A percentile compares a stretch with the other conserved stretches of the same genome.
These are phyloP conservation scores for Ensete ventricosum DNA, from an alignment of 176 grass and related monocot genomes.

Conservation along the genomic window DNA sequence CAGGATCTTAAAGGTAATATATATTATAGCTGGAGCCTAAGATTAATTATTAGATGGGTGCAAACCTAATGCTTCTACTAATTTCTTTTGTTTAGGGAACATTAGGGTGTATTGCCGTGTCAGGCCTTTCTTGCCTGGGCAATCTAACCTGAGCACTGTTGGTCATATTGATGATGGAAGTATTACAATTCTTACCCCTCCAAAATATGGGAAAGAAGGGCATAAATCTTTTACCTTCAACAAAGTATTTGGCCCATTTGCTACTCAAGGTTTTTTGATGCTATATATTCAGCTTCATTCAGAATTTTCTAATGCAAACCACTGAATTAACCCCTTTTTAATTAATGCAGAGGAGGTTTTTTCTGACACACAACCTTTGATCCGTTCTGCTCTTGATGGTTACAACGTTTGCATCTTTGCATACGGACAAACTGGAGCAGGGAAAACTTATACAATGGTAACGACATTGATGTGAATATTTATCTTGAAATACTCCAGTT, in stretches of 20 bases:
- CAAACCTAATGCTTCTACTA: slow-evolving; percentile 11
- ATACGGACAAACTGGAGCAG: slow-evolving; percentile 92
- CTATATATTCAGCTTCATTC: background rate
- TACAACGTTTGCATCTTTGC: slow-evolving; percentile 98
- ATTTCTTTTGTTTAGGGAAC: slow-evolving; percentile 49
- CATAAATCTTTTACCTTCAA: slow-evolving; percentile 84
- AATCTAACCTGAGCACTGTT: slow-evolving; percentile 52
- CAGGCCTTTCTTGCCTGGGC: slow-evolving; percentile 75
- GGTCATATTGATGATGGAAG: slow-evolving; percentile 66
- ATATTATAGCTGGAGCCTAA: background rate
- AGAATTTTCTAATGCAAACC: background rate
- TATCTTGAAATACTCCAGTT: background rate
- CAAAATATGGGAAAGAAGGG: slow-evolving; percentile 78
- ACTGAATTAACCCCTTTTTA: slow-evolving; percentile 22
- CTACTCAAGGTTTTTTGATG: slow-evolving; percentile 58
- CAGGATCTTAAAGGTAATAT: slow-evolving; percentile 85
- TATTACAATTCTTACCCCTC: slow-evolving; percentile 55
- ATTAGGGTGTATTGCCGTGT: slow-evolving; percentile 98
- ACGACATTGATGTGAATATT: background rate
- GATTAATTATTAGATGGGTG: background rate
- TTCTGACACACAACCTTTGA: slow-evolving; percentile 71
- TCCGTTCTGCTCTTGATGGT: slow-evolving; percentile 94
- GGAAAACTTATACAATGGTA: slow-evolving; percentile 93
- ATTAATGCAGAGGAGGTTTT: slow-evolving; percentile 75
- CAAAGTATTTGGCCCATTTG: slow-evolving; percentile 58